Percentiles rank a stretch among this genome's conserved stretches.
Evolutionary conservation across 768 basidiomycete species (phyloP).

Genomic region (Ephemerocybe angulata): DNA sequence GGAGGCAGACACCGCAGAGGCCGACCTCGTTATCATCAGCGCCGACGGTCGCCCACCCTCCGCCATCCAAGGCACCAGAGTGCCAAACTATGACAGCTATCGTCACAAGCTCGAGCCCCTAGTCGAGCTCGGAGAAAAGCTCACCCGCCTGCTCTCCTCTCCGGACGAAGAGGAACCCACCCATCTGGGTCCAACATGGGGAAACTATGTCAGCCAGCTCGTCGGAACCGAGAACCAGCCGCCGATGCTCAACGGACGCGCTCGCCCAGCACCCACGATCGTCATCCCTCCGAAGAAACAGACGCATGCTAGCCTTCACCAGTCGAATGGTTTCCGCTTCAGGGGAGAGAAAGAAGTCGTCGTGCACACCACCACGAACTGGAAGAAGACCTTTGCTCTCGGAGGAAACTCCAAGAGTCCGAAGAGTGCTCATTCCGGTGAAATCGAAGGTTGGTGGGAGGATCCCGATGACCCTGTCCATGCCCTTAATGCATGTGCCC

Average conservation of each 20-base stretch:
- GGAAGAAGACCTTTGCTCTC: constrained; percentile 66
- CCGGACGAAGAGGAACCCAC: constrained; percentile 71
- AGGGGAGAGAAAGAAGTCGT: constrained; percentile 45
- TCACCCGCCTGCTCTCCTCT: constrained; percentile 64
- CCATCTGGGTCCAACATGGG: constrained; percentile 49
- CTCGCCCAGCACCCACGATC: constrained; percentile 50
- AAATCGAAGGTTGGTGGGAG: constrained; percentile 82
- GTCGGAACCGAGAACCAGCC: constrained; percentile 22
- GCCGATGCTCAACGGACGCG: constrained; percentile 22
- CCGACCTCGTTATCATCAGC: constrained; percentile 49
- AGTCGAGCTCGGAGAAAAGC: constrained; percentile 61
- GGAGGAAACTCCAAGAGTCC: constrained; percentile 61
- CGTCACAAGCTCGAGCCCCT: constrained; percentile 63
- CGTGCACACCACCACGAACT: constrained; percentile 59
- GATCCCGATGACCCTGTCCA: constrained; percentile 82
- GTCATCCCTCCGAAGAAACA: constrained; percentile 38
- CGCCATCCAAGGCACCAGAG: constrained; percentile 45
- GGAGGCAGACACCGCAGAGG: constrained; percentile 48
- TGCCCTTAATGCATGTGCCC: constrained; percentile 56
- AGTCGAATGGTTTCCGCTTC: constrained; percentile 31
- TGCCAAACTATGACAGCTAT: constrained; percentile 62
- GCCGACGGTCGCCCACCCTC: constrained; percentile 49
- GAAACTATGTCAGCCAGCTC: constrained; percentile 23
- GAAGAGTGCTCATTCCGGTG: constrained; percentile 65
- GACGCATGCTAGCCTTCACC: constrained; percentile 27